Evolutionary conservation across 2,329 filamentous ascomycete genomes (phyloP), one percentile per base, ranked within the genome.

Genomic region (Pyrenophora tritici-repentis): DNA sequence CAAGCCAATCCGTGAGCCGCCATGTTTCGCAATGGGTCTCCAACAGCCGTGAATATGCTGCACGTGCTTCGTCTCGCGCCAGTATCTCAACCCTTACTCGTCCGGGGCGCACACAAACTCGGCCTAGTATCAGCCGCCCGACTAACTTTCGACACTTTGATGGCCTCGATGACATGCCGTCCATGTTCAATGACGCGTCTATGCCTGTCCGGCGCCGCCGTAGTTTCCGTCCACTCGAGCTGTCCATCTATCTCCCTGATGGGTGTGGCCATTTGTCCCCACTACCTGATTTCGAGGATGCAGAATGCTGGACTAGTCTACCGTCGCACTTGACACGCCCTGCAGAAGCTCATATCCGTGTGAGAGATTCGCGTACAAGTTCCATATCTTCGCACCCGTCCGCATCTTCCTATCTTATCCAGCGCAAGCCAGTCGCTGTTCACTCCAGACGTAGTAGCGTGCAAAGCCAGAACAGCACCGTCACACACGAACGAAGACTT

Each of bases 191-290:
- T 17, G 67, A 73, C 10, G 63, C 64, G 14, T 54, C 66, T 4
- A 59, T 68, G 57, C 67, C 68, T 4, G 45, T 68, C 13, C 64
- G 69, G 29, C 63, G 70, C 6, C 62, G 68, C 34, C 62, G 67
- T 29, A 72, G 68, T 53, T 75, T 75, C 49, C 61, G 68, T 20
- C 74, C 73, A 3, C 56, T 76, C 5, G 70, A 76, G 38, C 60
- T 76, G 1, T 74, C 71, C 10, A 75, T 76, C 29, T 75, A 75
- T 43, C 53, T 70, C 3, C 64, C 65, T 12, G 62, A 71, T 32
- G 65, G 67, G 5, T 61, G 58, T 31, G 59, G 63, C 26, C 61
- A 68, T 29, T 62, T 76, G 3, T 75, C 73, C 12, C 73, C 73
- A 7, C 60, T 76, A 5, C 74, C 74, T 13, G 70, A 76, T 51